phyloP scores from a whole-genome alignment of 768 basidiomycete species.

The Macrolepiota fuliginosa region DNA sequence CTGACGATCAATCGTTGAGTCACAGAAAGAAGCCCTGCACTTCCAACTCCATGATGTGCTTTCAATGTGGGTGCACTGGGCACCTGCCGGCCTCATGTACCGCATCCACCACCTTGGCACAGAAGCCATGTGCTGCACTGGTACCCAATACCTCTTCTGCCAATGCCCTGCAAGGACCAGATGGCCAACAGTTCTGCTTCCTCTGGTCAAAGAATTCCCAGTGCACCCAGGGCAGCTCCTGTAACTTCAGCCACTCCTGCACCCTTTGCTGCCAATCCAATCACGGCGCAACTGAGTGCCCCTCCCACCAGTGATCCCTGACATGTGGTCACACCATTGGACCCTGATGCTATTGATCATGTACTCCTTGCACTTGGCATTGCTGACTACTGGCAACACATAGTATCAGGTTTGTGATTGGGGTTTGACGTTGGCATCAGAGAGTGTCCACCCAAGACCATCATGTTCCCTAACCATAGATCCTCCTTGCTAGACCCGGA shows the following conservation, averaged over 20 bases:
- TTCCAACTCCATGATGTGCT: conserved; percentile 22
- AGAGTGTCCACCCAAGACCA: conserved; percentile 14
- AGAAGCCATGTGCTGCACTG: conserved; percentile 17
- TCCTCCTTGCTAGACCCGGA: conserved; percentile 25
- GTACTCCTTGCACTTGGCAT: conserved; percentile 17
- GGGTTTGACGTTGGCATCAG: conserved; percentile 36
- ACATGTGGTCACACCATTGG: conserved; percentile 29
- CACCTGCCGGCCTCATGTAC: conserved; percentile 23
- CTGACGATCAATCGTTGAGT: neutral
- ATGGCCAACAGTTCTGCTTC: conserved; percentile 26
- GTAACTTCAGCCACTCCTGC: conserved; percentile 26
- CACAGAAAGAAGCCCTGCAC: conserved; percentile 1
- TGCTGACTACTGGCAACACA: conserved; percentile 23
- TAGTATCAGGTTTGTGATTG: conserved; percentile 26
- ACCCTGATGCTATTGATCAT: conserved; percentile 17
- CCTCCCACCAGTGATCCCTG: conserved; percentile 24
- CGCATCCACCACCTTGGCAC: conserved; percentile 20
- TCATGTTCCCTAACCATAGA: conserved; percentile 31
- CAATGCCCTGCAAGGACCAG: conserved; percentile 20
- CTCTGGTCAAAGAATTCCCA: conserved; percentile 20
- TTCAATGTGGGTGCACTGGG: conserved; percentile 25
- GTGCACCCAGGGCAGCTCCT: conserved; percentile 17
- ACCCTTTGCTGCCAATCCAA: conserved; percentile 24
- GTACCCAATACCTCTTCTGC: conserved; percentile 9
- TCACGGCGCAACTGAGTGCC: conserved; percentile 31